phyloP scores from a whole-genome alignment of 1,284 basidiomycete genomes.

The Kwoniella shivajii region DNA sequence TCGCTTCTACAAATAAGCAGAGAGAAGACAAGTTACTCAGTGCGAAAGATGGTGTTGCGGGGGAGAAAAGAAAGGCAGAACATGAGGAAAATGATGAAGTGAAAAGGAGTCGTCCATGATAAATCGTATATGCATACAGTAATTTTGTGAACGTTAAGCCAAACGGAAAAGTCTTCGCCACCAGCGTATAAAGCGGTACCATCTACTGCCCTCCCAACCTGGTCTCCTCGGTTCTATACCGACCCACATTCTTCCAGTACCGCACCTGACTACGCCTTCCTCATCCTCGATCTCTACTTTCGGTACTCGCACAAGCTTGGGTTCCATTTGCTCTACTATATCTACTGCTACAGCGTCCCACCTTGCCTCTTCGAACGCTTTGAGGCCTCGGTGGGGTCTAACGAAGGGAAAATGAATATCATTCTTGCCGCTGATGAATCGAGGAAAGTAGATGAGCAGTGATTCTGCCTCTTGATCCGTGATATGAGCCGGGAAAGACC shows the following conservation, averaged over 20 bases:
- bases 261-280: conserved; percentile 40
- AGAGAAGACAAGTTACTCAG: conserved; percentile 27
- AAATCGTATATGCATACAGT: conserved; percentile 3
- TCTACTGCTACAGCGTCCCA: conserved; percentile 31
- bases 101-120: conserved; percentile 9
- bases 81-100: conserved; percentile 16
- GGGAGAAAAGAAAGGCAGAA: conserved; percentile 26
- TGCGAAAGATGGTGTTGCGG: conserved; percentile 9
- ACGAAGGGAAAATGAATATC: conserved; percentile 39
- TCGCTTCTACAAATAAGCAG: conserved; percentile 44
- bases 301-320: conserved; percentile 23
- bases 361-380: conserved; percentile 16
- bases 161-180: conserved; percentile 39
- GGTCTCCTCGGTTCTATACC: conserved; percentile 31
- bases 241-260: conserved; percentile 49
- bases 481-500: conserved; percentile 48
- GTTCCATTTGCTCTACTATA: conserved; percentile 4
- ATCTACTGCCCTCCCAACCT: conserved; percentile 37
- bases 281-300: conserved; percentile 30
- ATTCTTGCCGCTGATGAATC: conserved; percentile 12
- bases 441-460: conserved; percentile 39
- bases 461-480: conserved; percentile 43
- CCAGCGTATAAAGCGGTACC: conserved; percentile 49
- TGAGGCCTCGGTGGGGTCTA: conserved; percentile 25
- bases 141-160: not conserved